Conservation (phyloP, 768 basidiomycete species). For the Strobilomyces dryophilus region DNA sequence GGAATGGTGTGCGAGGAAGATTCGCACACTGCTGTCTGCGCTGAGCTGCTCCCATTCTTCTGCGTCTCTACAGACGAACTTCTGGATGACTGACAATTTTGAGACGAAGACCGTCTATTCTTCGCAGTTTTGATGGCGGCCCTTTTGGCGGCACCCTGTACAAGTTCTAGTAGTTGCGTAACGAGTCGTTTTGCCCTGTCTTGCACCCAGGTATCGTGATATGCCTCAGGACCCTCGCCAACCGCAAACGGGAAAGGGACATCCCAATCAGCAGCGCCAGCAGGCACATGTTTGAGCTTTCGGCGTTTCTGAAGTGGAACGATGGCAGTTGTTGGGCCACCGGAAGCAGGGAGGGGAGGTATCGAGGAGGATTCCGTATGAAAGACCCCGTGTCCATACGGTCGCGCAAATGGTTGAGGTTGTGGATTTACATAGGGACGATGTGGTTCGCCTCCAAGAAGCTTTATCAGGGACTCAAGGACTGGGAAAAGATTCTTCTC, state of each 20-base stretch:
- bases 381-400: conserved; percentile 15
- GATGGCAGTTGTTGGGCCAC: not conserved
- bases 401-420: conserved; percentile 15
- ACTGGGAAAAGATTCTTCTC: conserved; percentile 68
- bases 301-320: conserved; percentile 49
- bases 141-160: conserved; percentile 57
- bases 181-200: conserved; percentile 61
- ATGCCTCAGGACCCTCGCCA: conserved; percentile 70
- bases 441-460: conserved; percentile 41
- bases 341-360: not conserved
- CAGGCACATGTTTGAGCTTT: conserved; percentile 64
- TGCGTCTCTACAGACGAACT: conserved; percentile 17
- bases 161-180: conserved; percentile 53
- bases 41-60: not conserved
- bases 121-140: conserved; percentile 48
- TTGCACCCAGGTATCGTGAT: conserved; percentile 59
- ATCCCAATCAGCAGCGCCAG: conserved; percentile 80
- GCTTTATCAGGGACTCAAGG: conserved; percentile 55
- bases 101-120: conserved; percentile 30
- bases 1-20: not conserved
- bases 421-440: conserved; percentile 2
- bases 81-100: conserved; percentile 31
- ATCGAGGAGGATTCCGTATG: not conserved
- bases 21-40: not conserved
- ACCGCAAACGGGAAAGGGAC: conserved; percentile 71